Percentiles rank a stretch among this genome's conserved stretches.
Conservation (phyloP, 805 yeast genomes). For the Candida coquimbonensis region DNA sequence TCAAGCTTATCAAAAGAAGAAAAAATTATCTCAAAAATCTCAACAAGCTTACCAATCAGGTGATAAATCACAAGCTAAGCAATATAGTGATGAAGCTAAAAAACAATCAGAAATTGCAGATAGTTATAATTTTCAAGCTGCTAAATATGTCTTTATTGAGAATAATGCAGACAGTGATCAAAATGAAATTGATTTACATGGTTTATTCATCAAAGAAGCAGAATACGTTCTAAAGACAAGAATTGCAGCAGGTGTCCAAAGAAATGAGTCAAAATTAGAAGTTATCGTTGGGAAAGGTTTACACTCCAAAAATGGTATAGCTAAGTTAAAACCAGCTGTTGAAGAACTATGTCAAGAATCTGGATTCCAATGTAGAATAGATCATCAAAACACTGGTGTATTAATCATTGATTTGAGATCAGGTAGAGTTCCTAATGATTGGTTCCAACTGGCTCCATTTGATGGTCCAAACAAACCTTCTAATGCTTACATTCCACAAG, state of each 20-base stretch:
- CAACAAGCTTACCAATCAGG: constrained; percentile 74
- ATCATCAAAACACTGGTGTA: constrained; percentile 74
- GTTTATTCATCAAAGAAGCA: constrained; percentile 86
- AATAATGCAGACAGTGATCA: constrained; percentile 81
- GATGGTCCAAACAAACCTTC: constrained; percentile 21
- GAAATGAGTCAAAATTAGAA: constrained; percentile 54
- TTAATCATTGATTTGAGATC: constrained; percentile 57
- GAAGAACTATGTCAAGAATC: constrained; percentile 69
- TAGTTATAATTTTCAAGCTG: constrained; percentile 69
- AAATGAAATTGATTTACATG: constrained; percentile 91
- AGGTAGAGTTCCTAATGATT: constrained; percentile 36
- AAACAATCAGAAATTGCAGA: constrained; percentile 56
- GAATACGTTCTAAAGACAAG: constrained; percentile 67
- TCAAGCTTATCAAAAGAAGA: constrained; percentile 50
- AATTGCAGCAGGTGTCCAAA: constrained; percentile 51
- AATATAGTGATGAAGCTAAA: constrained; percentile 64
- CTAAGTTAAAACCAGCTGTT: constrained; percentile 86
- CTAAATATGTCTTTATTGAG: constrained; percentile 79
- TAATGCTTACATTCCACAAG: constrained; percentile 26
- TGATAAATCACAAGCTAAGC: constrained; percentile 65
- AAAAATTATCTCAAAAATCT: constrained; percentile 54
- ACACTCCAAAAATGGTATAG: constrained; percentile 75
- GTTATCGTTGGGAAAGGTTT: constrained; percentile 93
- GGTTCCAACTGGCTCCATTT: constrained; percentile 20
- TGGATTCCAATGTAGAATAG: constrained; percentile 52